Base-by-base conservation (phyloP, 1,284 basidiomycete species). In the Flammula alnicola region DNA sequence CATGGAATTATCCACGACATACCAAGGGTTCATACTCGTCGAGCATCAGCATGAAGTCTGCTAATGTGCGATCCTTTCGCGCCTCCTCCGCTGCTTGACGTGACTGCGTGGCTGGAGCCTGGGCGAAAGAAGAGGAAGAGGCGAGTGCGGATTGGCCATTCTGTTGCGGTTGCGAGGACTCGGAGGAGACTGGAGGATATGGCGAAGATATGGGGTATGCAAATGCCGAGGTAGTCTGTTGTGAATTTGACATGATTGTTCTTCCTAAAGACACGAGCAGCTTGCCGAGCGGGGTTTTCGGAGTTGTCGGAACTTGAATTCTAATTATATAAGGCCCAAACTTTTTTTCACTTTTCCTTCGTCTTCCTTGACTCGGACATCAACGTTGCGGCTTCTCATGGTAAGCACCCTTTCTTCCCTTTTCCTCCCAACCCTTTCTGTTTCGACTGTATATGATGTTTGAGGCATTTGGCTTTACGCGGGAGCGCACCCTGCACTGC, bases 21-120 rank as follows among this genome's bases (percentile, higher is more conserved):
- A 95, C 94, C 68, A 99, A 69, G 29, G 97, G 97, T 62, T 97
- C 93, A 68, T 98, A 98, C 35, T 96, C 94, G 63, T 99, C 96
- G 30, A 99, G 78, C 88, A 96, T 92, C 40, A 95, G 78, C 73
- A 99, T 79, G 64, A 99, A 95, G 68, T 99, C 95, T 4, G 93
- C 93, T 36, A 99, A 70, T 1, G 91, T 95, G 40, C 91, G 80
- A 67, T 97, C 92, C 63, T 93, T 92, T 55, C 91, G 77, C 0
- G 91, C 88, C 53, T 91, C 86, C 64, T 97, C 95, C 35, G 91
- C 86, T 22, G 79, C 80, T 56, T 86, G 83, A 32, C 86, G 79
- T 5, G 87, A 74, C 54, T 80, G 80, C 5, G 75, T n/a, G n/a
- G n/a, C 73, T 42, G 32, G 52, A 25, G 54, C 55, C 45, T n/a